Evolutionary conservation across 805 yeast genomes (phyloP).

Genomic region (Zygoascus flipseniorum): DNA sequence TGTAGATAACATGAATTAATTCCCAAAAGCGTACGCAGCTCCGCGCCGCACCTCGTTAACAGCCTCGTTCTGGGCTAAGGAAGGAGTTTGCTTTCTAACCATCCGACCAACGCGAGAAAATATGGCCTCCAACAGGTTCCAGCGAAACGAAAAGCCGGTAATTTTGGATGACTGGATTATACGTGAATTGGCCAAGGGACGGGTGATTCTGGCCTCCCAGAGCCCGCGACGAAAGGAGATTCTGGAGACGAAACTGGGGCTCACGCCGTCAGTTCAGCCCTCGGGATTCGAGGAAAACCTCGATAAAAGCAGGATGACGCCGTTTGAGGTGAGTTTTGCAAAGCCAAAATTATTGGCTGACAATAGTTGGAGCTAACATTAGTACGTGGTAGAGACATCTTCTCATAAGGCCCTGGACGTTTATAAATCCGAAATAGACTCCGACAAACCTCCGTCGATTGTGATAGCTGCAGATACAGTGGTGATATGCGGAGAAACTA

Average conservation of each 20-base stretch:
- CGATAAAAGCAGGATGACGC: conserved; percentile 40
- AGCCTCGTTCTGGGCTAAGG: no score
- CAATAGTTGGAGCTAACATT: conserved; percentile 6
- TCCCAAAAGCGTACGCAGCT: no score
- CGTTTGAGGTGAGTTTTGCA: conserved; percentile 33
- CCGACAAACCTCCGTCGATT: conserved; percentile 26
- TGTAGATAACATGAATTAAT: neutral
- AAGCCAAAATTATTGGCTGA: conserved; percentile 1
- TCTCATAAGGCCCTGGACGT: conserved; percentile 59
- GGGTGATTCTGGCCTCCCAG: conserved; percentile 65
- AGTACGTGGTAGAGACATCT: conserved; percentile 68
- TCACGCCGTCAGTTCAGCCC: conserved; percentile 36
- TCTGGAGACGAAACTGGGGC: conserved; percentile 39
- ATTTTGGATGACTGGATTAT: neutral
- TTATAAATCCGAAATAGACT: conserved; percentile 34
- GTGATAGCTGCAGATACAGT: conserved; percentile 70
- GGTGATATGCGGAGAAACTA: conserved; percentile 50
- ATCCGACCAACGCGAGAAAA: no score
- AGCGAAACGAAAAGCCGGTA: neutral
- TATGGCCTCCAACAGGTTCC: neutral
- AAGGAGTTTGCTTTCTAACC: no score
- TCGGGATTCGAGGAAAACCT: conserved; percentile 76
- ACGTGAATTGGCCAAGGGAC: conserved; percentile 13
- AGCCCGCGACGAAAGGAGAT: conserved; percentile 78
- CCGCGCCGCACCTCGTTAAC: no score